Evolutionary conservation across 2,329 filamentous ascomycete species (phyloP).

Genomic region (Fusarium euwallaceae): DNA sequence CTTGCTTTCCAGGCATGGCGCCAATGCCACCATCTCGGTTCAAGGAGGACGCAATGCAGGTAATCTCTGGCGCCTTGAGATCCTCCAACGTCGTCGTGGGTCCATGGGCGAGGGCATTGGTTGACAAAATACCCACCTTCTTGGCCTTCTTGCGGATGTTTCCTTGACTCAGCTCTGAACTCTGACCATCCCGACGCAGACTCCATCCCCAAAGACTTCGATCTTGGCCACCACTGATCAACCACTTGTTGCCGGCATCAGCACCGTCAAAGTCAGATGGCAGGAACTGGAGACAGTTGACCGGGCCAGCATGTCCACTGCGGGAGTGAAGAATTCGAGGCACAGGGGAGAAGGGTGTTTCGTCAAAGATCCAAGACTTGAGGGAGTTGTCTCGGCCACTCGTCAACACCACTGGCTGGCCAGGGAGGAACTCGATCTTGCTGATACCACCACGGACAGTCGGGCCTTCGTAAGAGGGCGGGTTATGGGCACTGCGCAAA

Average conservation of each 20-base stretch:
- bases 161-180: conserved; percentile 92
- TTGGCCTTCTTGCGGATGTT: conserved; percentile 89
- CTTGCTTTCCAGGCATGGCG: conserved; percentile 80
- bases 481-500: conserved; percentile 88
- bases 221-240: conserved; percentile 90
- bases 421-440: conserved; percentile 88
- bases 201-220: conserved; percentile 97
- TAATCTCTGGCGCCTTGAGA: conserved; percentile 92
- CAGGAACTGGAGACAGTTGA: conserved; percentile 86
- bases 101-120: conserved; percentile 68
- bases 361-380: conserved; percentile 97
- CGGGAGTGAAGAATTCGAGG: conserved; percentile 88
- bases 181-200: conserved; percentile 93
- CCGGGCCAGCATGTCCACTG: conserved; percentile 88
- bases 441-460: conserved; percentile 82
- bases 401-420: conserved; percentile 90
- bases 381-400: conserved; percentile 94
- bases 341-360: conserved; percentile 87
- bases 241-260: conserved; percentile 91
- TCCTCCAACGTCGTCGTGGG: conserved; percentile 76
- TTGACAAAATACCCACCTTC: conserved; percentile 81
- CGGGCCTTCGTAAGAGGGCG: conserved; percentile 68
- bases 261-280: conserved; percentile 91
- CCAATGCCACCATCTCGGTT: conserved; percentile 97
- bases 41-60: conserved; percentile 88